Evolutionary conservation across 169 alveolate genomes (phyloP).

Genomic region (Plasmodium knowlesi): DNA sequence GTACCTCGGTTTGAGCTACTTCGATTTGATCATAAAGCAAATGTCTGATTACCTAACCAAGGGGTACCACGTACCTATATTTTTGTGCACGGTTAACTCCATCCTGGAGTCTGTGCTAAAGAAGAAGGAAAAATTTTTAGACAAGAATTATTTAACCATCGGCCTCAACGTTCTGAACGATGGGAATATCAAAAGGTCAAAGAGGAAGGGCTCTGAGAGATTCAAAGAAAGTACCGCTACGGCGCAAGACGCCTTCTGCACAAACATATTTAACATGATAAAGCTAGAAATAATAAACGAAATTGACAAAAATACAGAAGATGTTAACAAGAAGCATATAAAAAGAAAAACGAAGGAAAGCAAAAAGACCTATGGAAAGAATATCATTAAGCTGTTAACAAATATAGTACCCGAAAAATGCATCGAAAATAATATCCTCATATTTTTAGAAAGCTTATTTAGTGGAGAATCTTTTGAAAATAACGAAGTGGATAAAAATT

Average conservation of each 20-base stretch:
- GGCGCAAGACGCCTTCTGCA: constrained; percentile 9
- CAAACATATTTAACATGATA: constrained; percentile 56
- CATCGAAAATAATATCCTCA: constrained; percentile 54
- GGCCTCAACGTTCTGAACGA: constrained; percentile 21
- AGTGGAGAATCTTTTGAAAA: constrained; percentile 66
- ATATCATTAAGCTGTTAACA: constrained; percentile 60
- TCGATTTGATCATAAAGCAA: constrained; percentile 49
- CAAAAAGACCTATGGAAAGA: constrained; percentile 64
- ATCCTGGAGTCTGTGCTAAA: constrained; percentile 43
- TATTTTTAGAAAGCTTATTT: constrained; percentile 66
- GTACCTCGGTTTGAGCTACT: constrained; percentile 72
- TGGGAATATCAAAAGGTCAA: neutral
- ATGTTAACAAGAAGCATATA: constrained; percentile 66
- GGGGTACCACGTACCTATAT: constrained; percentile 68
- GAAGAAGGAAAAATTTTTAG: constrained; percentile 66
- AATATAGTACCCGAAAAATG: constrained; percentile 49
- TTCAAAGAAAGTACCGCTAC: neutral
- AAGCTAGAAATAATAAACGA: constrained; percentile 64
- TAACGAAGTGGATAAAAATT: constrained; percentile 67
- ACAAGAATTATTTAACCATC: constrained; percentile 27
- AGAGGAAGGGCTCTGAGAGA: neutral
- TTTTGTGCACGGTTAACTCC: constrained; percentile 59
- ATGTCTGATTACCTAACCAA: constrained; percentile 71
- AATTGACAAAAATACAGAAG: constrained; percentile 69
- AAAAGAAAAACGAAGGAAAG: constrained; percentile 72